phyloP scores from a whole-genome alignment of 2,329 filamentous ascomycete species.

The Didymella segeticola region DNA sequence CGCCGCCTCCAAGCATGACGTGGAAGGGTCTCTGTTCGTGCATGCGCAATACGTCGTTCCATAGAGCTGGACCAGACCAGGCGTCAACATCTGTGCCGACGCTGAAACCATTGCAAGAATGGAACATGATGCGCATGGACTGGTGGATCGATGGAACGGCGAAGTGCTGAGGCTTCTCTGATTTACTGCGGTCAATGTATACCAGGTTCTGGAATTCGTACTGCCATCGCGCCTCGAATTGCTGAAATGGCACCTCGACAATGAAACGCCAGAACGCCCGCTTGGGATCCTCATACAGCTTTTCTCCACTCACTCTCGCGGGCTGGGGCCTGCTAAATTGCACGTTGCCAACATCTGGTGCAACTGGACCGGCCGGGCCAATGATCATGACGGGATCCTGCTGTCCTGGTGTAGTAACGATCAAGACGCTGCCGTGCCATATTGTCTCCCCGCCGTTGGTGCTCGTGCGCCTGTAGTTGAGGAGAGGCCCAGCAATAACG shows the following conservation, averaged over 20 bases:
- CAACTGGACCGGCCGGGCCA: conserved; percentile 54
- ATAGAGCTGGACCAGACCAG: conserved; percentile 67
- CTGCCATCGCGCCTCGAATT: conserved; percentile 77
- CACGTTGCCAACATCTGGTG: conserved; percentile 30
- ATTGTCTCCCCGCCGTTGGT: conserved; percentile 53
- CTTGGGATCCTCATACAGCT: conserved; percentile 65
- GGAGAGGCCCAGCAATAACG: conserved; percentile 73
- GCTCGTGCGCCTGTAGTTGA: conserved; percentile 80
- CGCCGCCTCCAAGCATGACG: conserved; percentile 85
- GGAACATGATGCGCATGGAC: conserved; percentile 74
- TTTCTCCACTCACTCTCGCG: conserved; percentile 56
- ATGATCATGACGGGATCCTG: conserved; percentile 67
- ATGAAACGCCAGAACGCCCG: conserved; percentile 67
- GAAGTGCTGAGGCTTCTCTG: conserved; percentile 53
- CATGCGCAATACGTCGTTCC: conserved; percentile 69
- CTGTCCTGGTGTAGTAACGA: conserved; percentile 78
- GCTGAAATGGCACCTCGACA: conserved; percentile 69
- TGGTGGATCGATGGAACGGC: conserved; percentile 65
- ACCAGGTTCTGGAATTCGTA: conserved; percentile 75
- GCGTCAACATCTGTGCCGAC: conserved; percentile 69
- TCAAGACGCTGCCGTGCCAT: conserved; percentile 86
- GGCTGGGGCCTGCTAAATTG: conserved; percentile 31
- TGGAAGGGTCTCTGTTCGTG: conserved; percentile 67
- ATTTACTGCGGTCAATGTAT: conserved; percentile 60
- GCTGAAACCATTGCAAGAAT: conserved; percentile 73